Conservation (phyloP, 2,329 filamentous ascomycete species). For the Thelonectria olida region DNA sequence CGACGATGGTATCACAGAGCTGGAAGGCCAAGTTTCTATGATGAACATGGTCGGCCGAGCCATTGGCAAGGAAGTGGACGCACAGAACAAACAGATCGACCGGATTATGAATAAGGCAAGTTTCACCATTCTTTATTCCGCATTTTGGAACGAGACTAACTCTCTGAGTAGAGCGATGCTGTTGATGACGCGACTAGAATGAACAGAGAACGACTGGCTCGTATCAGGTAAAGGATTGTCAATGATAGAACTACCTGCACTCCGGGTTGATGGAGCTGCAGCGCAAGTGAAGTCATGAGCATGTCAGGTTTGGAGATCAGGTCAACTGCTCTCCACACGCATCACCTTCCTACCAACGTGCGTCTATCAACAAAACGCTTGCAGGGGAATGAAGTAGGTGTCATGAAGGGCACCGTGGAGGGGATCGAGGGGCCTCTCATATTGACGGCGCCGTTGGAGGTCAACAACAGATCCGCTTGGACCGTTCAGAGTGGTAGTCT, state of each 20-base stretch:
- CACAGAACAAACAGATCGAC: constrained; percentile 79
- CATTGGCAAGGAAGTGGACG: constrained; percentile 78
- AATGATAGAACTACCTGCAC: background rate
- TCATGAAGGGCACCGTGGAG: background rate
- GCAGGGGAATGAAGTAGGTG: background rate
- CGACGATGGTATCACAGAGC: constrained; percentile 69
- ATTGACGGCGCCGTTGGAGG: background rate
- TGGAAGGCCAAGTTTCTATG: constrained; percentile 74
- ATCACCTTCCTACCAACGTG: background rate
- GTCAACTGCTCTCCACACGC: background rate
- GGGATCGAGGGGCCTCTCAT: background rate
- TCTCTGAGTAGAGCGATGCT: constrained; percentile 71
- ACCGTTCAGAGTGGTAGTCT: background rate
- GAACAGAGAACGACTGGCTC: constrained; percentile 77
- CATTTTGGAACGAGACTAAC: constrained; percentile 40
- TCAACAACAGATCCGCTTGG: background rate
- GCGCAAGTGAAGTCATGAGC: background rate
- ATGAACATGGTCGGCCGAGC: constrained; percentile 79
- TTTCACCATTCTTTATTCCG: background rate
- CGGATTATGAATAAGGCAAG: constrained; percentile 80
- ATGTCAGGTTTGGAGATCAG: constrained; percentile 1
- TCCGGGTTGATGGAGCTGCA: background rate
- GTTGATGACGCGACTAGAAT: constrained; percentile 84
- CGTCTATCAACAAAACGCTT: background rate
- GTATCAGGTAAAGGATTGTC: constrained; percentile 55